These are phyloP conservation scores for Penicillium malachiteum DNA, from an alignment of 495 filamentous ascomycete genomes.

Conservation along the genomic window DNA sequence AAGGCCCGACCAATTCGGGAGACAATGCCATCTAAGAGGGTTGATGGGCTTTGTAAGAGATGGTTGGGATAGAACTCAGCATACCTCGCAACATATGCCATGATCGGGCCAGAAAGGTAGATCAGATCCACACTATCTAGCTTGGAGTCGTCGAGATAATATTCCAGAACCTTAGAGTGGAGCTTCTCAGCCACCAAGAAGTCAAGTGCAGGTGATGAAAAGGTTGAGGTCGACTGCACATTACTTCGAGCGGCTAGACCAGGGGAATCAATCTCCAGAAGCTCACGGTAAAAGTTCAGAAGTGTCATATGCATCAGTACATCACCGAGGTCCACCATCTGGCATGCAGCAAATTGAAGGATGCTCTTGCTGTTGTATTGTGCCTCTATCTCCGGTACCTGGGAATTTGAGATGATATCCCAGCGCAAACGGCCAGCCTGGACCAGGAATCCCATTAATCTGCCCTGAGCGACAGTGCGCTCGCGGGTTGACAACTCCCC, in stretches of 20 bases:
- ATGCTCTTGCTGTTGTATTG: conserved; percentile 57
- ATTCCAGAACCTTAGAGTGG: conserved; percentile 49
- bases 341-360: conserved; percentile 68
- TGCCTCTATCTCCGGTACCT: conserved; percentile 59
- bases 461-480: conserved; percentile 73
- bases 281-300: conserved; percentile 71
- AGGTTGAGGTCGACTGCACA: conserved; percentile 39
- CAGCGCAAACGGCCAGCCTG: conserved; percentile 66
- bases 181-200: conserved; percentile 53
- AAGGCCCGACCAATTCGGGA: conserved; percentile 45
- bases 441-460: conserved; percentile 69
- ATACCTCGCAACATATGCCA: conserved; percentile 59
- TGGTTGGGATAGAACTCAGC: conserved; percentile 54
- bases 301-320: conserved; percentile 77
- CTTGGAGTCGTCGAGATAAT: conserved; percentile 52
- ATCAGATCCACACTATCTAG: conserved; percentile 51
- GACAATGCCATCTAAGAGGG: conserved; percentile 45
- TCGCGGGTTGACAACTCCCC: conserved; percentile 55
- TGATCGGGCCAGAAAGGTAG: conserved; percentile 54
- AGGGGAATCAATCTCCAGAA: conserved; percentile 51
- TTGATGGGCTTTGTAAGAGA: conserved; percentile 43
- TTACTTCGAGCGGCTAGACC: conserved; percentile 32
- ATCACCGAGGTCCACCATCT: conserved; percentile 75
- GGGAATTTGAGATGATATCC: conserved; percentile 55
- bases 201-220: conserved; percentile 54